Percentiles rank a stretch among this genome's conserved stretches.
These are phyloP conservation scores for Nematocida homosporus DNA, from an alignment of 371 early-diverging fungal species.

Conservation along the genomic window DNA sequence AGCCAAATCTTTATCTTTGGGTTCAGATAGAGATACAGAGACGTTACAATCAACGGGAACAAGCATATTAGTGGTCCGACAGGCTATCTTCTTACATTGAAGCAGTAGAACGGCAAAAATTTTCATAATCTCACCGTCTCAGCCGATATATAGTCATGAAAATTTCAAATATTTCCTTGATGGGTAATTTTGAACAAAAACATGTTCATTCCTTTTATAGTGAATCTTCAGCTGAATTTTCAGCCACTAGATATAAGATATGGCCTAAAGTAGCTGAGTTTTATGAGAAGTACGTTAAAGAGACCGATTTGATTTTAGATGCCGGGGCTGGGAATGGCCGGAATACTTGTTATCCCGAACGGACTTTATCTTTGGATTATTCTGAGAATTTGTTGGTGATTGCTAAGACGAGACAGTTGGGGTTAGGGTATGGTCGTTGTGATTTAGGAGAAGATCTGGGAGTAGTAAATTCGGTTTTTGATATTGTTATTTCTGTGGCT, in stretches of 20 bases:
- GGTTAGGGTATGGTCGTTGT: constrained; percentile 29
- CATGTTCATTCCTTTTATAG: constrained; percentile 66
- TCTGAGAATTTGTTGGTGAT: constrained; percentile 40
- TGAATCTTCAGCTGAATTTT: constrained; percentile 59
- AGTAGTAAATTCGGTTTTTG: constrained; percentile 54
- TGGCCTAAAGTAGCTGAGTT: constrained; percentile 63
- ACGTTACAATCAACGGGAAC: constrained; percentile 26
- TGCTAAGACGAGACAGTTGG: constrained; percentile 7
- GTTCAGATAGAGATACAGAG: neutral
- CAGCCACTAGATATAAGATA: constrained; percentile 58
- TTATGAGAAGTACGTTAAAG: constrained; percentile 50
- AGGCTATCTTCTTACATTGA: constrained; percentile 41
- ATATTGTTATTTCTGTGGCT: constrained; percentile 64
- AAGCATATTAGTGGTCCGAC: constrained; percentile 4
- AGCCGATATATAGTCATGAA: neutral
- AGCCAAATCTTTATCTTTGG: neutral
- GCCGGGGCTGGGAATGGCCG: constrained; percentile 68
- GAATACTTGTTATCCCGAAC: constrained; percentile 40
- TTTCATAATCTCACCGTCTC: constrained; percentile 23
- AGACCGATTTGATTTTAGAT: constrained; percentile 58
- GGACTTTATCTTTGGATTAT: constrained; percentile 63
- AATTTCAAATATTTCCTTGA: constrained; percentile 1
- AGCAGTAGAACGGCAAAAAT: constrained; percentile 52
- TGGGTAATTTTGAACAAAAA: constrained; percentile 59
- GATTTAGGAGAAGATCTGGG: constrained; percentile 55